These are phyloP conservation scores for Tetrahymena borealis DNA, from an alignment of 73 alveolate species.

Conservation along the genomic window DNA sequence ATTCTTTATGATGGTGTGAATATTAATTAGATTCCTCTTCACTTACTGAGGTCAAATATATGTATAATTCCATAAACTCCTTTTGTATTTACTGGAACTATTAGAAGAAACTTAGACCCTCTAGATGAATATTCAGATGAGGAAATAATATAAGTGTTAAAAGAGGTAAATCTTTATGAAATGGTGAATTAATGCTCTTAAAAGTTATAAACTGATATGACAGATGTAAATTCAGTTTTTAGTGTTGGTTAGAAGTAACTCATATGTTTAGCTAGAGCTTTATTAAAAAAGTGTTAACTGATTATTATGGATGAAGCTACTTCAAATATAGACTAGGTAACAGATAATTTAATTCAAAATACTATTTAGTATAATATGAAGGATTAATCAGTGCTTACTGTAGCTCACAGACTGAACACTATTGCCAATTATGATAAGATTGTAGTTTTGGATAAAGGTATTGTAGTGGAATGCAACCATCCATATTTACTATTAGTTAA, in stretches of 20 bases:
- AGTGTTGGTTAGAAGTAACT: conserved; percentile 48
- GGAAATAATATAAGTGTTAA: conserved; percentile 33
- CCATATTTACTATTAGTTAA: conserved; percentile 19
- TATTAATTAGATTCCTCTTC: conserved; percentile 45
- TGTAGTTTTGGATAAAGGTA: conserved; percentile 27
- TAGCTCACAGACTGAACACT: conserved; percentile 42
- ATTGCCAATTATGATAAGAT: conserved; percentile 41
- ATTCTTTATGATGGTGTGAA: conserved; percentile 48
- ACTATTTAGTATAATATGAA: neutral
- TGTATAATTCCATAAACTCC: conserved; percentile 60
- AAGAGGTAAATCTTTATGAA: conserved; percentile 21
- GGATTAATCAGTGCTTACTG: conserved; percentile 29
- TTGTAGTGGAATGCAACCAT: conserved; percentile 14
- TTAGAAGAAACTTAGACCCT: conserved; percentile 69
- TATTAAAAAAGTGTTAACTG: conserved; percentile 23
- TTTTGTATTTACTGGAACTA: conserved; percentile 46
- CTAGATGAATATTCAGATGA: conserved; percentile 41
- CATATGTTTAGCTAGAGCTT: conserved; percentile 44
- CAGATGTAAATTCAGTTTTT: conserved; percentile 38
- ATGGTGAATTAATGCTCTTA: neutral
- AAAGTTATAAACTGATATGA: conserved; percentile 26
- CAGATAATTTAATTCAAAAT: conserved; percentile 23
- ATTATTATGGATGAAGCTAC: conserved; percentile 36
- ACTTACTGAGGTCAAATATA: conserved; percentile 41
- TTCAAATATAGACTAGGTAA: conserved; percentile 8